Conservation (phyloP, 805 yeast genomes). For the Candida adriatica region DNA sequence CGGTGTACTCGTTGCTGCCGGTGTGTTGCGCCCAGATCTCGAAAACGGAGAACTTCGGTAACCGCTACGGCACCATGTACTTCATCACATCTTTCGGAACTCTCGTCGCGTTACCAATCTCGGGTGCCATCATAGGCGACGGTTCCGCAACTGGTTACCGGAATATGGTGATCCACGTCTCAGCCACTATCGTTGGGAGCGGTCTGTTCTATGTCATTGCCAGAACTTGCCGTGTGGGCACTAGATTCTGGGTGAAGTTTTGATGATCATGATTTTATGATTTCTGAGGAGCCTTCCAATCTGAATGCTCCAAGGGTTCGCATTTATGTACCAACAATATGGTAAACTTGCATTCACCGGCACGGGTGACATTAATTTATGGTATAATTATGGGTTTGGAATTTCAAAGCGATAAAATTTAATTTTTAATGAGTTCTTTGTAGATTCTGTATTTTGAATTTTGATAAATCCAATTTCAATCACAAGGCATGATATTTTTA, state of each 20-base stretch:
- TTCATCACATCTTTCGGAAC: slow-evolving; percentile 50
- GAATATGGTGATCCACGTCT: slow-evolving; percentile 28
- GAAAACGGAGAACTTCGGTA: slow-evolving; percentile 45
- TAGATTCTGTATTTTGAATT: too few relatives aligned
- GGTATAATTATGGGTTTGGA: too few relatives aligned
- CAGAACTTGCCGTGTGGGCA: slow-evolving; percentile 40
- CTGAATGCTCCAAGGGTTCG: too few relatives aligned
- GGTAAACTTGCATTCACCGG: too few relatives aligned
- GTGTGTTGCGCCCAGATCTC: slow-evolving; percentile 55
- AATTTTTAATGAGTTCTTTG: too few relatives aligned
- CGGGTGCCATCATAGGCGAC: slow-evolving; percentile 41
- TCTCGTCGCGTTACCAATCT: slow-evolving; percentile 42
- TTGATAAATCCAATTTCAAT: too few relatives aligned
- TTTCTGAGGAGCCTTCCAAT: too few relatives aligned
- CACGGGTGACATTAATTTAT: too few relatives aligned
- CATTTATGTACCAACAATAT: too few relatives aligned
- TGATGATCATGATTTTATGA: slow-evolving; percentile 1
- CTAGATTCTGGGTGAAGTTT: slow-evolving; percentile 24
- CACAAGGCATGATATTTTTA: too few relatives aligned
- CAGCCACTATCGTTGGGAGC: slow-evolving; percentile 31
- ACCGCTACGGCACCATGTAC: slow-evolving; percentile 51
- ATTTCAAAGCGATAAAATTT: too few relatives aligned
- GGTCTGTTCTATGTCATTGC: slow-evolving; percentile 36
- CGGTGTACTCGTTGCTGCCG: slow-evolving; percentile 48
- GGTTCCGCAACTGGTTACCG: slow-evolving; percentile 29